Evolutionary conservation across 352 stramenopile genomes (phyloP).

Genomic region (Globisporangium orthogonon): DNA sequence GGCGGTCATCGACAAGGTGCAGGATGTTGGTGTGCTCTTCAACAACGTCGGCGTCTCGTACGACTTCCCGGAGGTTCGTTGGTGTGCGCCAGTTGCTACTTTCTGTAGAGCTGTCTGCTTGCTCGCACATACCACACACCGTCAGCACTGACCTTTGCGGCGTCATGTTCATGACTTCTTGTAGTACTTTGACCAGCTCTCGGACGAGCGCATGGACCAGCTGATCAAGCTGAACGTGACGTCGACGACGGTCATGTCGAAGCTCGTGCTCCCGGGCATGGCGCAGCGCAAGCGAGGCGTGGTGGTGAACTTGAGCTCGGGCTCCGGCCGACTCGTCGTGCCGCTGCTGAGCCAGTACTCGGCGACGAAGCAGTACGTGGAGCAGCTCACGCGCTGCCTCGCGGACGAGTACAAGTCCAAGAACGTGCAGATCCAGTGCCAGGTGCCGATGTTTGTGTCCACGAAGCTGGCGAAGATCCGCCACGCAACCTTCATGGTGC

Average conservation of each 20-base stretch:
- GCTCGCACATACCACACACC: too few species aligned
- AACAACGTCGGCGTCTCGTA: constrained; percentile 99
- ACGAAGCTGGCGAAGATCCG: constrained; percentile 99
- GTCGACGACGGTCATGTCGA: constrained; percentile 74
- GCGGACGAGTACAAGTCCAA: constrained; percentile 93
- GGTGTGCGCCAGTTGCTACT: background rate
- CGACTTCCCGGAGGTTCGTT: constrained; percentile 86
- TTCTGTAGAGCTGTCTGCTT: background rate
- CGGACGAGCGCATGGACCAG: constrained; percentile 88
- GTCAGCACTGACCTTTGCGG: background rate
- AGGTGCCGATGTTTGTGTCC: constrained; percentile 98
- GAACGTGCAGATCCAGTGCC: constrained; percentile 94
- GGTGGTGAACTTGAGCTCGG: constrained; percentile 98
- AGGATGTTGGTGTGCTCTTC: constrained; percentile 96
- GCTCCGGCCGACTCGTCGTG: constrained; percentile 92
- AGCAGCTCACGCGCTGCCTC: constrained; percentile 95
- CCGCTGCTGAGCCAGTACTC: constrained; percentile 96
- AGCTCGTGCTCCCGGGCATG: constrained; percentile 92
- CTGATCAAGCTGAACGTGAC: constrained; percentile 90
- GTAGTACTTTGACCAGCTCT: constrained; percentile 95
- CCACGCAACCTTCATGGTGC: constrained; percentile 91
- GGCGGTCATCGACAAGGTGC: constrained; percentile 49
- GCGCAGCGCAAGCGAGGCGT: constrained; percentile 90
- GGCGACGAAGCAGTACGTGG: constrained; percentile 96
- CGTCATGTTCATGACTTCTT: constrained; percentile 1